Conservation (phyloP, 805 yeast genomes). For the Metschnikowia cerradonensis region DNA sequence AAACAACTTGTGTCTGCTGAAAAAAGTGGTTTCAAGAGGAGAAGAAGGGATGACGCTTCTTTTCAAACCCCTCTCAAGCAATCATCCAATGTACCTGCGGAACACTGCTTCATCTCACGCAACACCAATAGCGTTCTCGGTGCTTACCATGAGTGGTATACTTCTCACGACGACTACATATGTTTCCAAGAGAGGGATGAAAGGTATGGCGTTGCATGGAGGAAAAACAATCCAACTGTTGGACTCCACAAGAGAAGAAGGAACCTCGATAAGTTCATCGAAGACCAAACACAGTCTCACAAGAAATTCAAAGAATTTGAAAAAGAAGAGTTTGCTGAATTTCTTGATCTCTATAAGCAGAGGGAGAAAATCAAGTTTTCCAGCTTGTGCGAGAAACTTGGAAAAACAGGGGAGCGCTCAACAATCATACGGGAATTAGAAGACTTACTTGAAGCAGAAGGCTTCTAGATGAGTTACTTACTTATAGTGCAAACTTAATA, state of each 20-base stretch:
- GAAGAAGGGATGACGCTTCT: neutral
- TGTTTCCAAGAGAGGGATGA: neutral
- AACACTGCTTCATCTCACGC: neutral
- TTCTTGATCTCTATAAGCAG: neutral
- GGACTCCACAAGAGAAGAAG: slow-evolving; percentile 1
- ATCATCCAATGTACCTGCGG: neutral
- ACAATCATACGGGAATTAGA: neutral
- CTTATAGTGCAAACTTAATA: no score
- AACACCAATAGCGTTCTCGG: neutral
- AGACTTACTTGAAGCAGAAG: neutral
- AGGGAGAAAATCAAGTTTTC: neutral
- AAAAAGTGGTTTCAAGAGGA: neutral
- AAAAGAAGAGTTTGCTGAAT: neutral
- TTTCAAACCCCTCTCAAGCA: neutral
- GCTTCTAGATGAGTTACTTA: neutral
- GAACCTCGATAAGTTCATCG: neutral
- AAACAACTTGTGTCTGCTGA: neutral
- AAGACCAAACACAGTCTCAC: neutral
- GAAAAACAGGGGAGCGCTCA: neutral
- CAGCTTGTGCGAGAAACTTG: neutral
- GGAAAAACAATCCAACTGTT: neutral
- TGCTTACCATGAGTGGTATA: neutral
- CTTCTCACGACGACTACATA: neutral
- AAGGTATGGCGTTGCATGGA: neutral
- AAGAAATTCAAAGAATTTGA: neutral